Evolutionary conservation across 106 monocot genomes (phyloP).

Genomic region (Acanthochlamys bracteata): DNA sequence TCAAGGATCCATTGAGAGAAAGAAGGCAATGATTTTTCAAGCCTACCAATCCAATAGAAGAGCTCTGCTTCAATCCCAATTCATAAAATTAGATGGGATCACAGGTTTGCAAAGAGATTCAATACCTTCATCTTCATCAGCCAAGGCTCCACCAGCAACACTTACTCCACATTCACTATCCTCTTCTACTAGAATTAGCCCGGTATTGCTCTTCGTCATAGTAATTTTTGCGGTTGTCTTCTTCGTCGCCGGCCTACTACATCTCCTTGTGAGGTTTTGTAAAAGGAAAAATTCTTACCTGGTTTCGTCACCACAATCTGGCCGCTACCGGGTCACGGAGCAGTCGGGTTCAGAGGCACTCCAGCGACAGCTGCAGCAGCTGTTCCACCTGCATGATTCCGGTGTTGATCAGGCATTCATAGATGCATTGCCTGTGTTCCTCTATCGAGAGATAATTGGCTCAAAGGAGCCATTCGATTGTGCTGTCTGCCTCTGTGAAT

Average conservation of each 20-base stretch:
- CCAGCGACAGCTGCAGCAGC: conserved; percentile 87
- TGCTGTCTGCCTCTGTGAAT: conserved; percentile 86
- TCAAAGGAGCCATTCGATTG: conserved; percentile 90
- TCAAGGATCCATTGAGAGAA: not conserved
- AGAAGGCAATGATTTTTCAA: not conserved
- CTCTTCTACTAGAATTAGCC: conserved; percentile 49
- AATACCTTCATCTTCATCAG: not conserved
- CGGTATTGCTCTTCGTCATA: conserved; percentile 79
- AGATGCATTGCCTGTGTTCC: conserved; percentile 84
- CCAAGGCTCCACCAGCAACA: not conserved
- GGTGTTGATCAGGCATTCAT: conserved; percentile 93
- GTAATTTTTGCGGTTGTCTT: conserved; percentile 83
- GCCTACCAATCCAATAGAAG: not conserved
- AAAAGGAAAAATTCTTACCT: conserved; percentile 30
- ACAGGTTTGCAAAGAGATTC: not conserved
- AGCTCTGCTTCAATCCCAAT: not conserved
- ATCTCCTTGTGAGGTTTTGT: conserved; percentile 72
- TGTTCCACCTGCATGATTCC: conserved; percentile 87
- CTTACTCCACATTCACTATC: conserved; percentile 11
- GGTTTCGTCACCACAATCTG: conserved; percentile 10
- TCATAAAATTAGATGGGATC: conserved; percentile 1
- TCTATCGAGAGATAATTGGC: conserved; percentile 72
- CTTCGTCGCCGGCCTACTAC: conserved; percentile 85
- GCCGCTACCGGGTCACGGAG: conserved; percentile 11
- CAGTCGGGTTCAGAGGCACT: conserved; percentile 38